Base-by-base conservation (phyloP, 768 basidiomycete genomes). In the Termitomyces sp. region DNA sequence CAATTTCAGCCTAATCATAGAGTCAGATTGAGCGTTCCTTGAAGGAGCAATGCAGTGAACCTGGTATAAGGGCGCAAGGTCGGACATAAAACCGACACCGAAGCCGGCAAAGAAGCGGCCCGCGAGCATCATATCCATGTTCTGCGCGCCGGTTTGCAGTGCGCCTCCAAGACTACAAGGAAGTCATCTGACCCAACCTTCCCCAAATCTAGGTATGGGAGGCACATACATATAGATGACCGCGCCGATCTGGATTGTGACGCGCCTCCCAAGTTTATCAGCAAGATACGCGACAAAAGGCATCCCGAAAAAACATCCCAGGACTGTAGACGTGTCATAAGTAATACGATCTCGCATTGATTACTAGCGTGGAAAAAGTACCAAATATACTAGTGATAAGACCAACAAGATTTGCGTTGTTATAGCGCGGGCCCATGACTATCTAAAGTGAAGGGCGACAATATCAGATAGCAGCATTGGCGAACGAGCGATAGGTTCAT, bases 11-110 rank as follows among this genome's bases (percentile, higher is more conserved):
- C 68, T 74, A 36, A 5, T 23, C 5, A 16, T 45, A 18, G 15
- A 49, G 16, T 54, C 20, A 55, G 44, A 13, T 42, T 35, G 22
- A 22, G 20, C 3, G 5, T 11, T 10, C 20, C 5, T 49, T 22
- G 3, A 16, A 13, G 22, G 31, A 35, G 7, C 5, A 36, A 29
- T 20, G 22, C 15, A 23, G 25, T 25, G 7, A 48, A 70, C 75
- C 66, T 84, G 81, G 63, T 84, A 83, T 10, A 84, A 62, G 25
- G 78, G 75, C 5, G 77, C 76, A 16, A 79, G 66, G 63, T 79
- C 76, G 7, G 78, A 74, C 57, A 80, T 75, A 54, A 80, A 77
- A 1, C 78, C 78, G 7, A 76, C 70, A 9, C 74, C 75, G 53
- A 73, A 74, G 64, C 78, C 78, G 13, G 79, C 80, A 52, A 80